Percentiles rank a stretch among this genome's conserved stretches.
These are phyloP conservation scores for Suillus bovinus DNA, from an alignment of 768 basidiomycete species.

Conservation along the genomic window DNA sequence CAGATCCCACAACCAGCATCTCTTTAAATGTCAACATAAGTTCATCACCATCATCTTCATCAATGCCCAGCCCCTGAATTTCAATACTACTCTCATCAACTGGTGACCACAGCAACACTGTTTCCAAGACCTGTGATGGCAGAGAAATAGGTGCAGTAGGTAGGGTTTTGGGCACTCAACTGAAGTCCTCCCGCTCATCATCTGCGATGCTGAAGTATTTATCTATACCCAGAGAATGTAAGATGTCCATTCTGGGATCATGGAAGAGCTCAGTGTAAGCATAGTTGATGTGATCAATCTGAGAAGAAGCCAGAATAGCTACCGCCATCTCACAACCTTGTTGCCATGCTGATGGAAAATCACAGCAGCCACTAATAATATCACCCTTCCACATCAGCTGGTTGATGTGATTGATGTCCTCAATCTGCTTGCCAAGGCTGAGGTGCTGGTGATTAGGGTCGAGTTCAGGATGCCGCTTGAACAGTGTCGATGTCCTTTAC, in stretches of 20 bases:
- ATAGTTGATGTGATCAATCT: neutral
- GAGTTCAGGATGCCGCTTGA: neutral
- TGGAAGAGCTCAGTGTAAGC: neutral
- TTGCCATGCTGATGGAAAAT: neutral
- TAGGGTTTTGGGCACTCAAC: neutral
- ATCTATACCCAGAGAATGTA: neutral
- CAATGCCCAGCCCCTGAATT: neutral
- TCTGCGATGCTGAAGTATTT: neutral
- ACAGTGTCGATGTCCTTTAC: neutral
- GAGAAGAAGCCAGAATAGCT: neutral
- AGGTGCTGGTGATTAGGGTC: neutral
- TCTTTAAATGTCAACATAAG: neutral
- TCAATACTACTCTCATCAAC: no score
- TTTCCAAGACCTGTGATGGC: neutral
- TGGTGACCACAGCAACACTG: no score
- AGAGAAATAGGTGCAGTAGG: neutral
- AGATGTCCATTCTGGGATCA: neutral
- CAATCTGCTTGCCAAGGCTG: neutral
- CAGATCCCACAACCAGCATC: neutral
- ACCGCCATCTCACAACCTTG: neutral
- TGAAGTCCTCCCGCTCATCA: neutral
- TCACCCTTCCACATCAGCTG: neutral
- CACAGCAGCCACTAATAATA: neutral
- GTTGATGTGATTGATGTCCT: neutral
- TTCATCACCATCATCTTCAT: neutral